A percentile compares a stretch with the other conserved stretches of the same genome.
These are phyloP conservation scores for Penstemon davidsonii DNA, from an alignment of 257 asterid species.

Conservation along the genomic window DNA sequence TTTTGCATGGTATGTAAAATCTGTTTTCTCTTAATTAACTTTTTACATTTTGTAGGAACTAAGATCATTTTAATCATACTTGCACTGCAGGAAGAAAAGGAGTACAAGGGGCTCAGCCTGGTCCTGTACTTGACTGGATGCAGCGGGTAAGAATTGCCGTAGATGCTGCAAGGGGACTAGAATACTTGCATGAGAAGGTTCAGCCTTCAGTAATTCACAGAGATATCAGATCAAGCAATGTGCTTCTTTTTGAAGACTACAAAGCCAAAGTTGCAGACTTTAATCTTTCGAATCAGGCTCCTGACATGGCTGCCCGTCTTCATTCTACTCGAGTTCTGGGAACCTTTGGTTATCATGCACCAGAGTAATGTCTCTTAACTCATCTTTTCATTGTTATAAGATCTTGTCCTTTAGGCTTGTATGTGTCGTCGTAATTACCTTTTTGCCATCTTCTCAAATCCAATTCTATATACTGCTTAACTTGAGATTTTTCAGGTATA, in stretches of 20 bases:
- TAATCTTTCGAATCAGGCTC: slow-evolving; percentile 96
- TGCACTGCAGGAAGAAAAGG: slow-evolving; percentile 85
- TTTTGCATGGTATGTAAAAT: slow-evolving; percentile 72
- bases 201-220: slow-evolving; percentile 86
- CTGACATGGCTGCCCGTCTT: slow-evolving; percentile 99
- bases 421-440: background rate
- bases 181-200: slow-evolving; percentile 88
- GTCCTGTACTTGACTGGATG: slow-evolving; percentile 97
- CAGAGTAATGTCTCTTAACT: slow-evolving; percentile 65
- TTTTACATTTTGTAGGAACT: slow-evolving; percentile 21
- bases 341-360: slow-evolving; percentile 99
- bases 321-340: slow-evolving; percentile 98
- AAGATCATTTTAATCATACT: background rate
- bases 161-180: slow-evolving; percentile 97
- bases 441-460: background rate
- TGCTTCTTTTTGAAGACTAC: slow-evolving; percentile 89
- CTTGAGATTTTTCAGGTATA: background rate
- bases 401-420: background rate
- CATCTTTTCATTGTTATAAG: slow-evolving; percentile 22
- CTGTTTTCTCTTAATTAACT: slow-evolving; percentile 22
- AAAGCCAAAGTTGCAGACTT: slow-evolving; percentile 93
- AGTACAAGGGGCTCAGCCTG: slow-evolving; percentile 98
- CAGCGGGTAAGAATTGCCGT: slow-evolving; percentile 94
- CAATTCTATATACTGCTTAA: slow-evolving; percentile 7
- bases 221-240: slow-evolving; percentile 97